Evolutionary conservation across 345 rosid genomes (phyloP).

Genomic region (Camelina laxa): DNA sequence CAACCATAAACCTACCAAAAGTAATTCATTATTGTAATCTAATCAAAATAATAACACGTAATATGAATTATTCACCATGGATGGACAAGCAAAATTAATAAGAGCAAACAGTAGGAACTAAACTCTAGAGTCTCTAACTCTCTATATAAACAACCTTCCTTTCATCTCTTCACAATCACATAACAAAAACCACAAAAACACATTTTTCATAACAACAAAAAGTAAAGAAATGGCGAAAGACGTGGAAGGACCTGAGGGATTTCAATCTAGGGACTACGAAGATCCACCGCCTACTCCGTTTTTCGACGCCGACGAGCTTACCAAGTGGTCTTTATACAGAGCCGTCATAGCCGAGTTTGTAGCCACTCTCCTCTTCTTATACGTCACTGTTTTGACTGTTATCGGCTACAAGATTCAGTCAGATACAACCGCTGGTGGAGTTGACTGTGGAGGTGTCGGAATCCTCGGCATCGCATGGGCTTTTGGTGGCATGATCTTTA

Average conservation of each 20-base stretch:
- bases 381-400: conserved; percentile 66
- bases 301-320: conserved; percentile 56
- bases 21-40: conserved; percentile 24
- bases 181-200: conserved; percentile 12
- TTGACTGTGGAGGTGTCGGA: conserved; percentile 61
- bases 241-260: conserved; percentile 52
- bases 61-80: conserved; percentile 19
- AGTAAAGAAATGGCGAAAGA: conserved; percentile 54
- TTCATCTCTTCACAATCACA: conserved; percentile 27
- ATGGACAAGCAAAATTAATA: conserved; percentile 17
- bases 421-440: conserved; percentile 35
- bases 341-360: conserved; percentile 67
- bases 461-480: conserved; percentile 75
- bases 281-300: conserved; percentile 67
- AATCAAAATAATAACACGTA: conserved; percentile 1
- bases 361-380: conserved; percentile 69
- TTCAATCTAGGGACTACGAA: conserved; percentile 57
- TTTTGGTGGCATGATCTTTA: conserved; percentile 75
- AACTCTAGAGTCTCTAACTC: conserved; percentile 41
- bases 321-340: conserved; percentile 61
- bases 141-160: conserved; percentile 37
- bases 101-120: conserved; percentile 22
- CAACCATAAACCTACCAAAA: conserved; percentile 15
- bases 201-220: neutral
- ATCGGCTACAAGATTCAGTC: conserved; percentile 59